These are phyloP conservation scores for Acacia concinna DNA, from an alignment of 331 rosid species.

Conservation along the genomic window DNA sequence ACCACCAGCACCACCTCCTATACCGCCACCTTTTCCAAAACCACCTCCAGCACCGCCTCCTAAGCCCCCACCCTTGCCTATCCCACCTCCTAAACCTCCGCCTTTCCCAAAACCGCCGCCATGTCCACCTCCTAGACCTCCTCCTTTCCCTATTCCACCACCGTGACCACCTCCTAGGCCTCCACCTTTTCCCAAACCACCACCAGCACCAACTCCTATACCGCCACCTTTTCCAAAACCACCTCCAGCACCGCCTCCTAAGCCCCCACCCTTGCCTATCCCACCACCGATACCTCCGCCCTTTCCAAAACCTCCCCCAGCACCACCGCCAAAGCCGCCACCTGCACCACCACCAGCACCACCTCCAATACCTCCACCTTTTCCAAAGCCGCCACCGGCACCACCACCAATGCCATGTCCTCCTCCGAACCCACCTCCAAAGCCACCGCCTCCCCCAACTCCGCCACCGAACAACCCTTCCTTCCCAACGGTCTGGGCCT, in stretches of 20 bases:
- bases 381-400: background rate
- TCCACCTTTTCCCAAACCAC: constrained; percentile 34
- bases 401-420: background rate
- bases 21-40: constrained; percentile 22
- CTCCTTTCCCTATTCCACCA: constrained; percentile 5
- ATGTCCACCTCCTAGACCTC: background rate
- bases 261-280: background rate
- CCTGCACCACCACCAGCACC: constrained; percentile 32
- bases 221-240: constrained; percentile 30
- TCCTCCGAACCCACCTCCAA: constrained; percentile 16
- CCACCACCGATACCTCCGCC: too few relatives aligned
- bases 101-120: too few relatives aligned
- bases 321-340: constrained; percentile 17
- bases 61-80: background rate
- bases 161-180: constrained; percentile 1
- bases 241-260: background rate
- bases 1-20: constrained; percentile 11
- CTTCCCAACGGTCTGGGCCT: constrained; percentile 38
- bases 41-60: background rate
- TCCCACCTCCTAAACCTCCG: too few relatives aligned
- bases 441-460: constrained; percentile 37
- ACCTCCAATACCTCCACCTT: constrained; percentile 22
- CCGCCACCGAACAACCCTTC: constrained; percentile 43
- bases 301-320: too few relatives aligned
- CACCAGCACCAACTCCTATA: constrained; percentile 8